Base-by-base conservation (phyloP, 768 basidiomycete genomes). In the Fistulinella prunicolor region DNA sequence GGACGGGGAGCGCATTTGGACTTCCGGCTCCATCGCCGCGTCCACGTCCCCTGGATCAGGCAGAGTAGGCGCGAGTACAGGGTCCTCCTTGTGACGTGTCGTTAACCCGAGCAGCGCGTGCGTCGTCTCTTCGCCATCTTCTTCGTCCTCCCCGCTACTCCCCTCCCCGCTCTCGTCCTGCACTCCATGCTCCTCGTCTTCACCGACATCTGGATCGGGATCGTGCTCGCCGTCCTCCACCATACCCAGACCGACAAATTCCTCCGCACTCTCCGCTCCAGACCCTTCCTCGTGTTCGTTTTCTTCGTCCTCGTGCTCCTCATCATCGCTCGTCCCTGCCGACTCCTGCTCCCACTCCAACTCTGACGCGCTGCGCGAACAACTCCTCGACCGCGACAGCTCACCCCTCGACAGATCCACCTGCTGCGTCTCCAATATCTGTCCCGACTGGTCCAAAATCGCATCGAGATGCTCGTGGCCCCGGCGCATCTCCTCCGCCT, bases 401-500 rank as follows among this genome's bases (percentile, higher is more conserved):
- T 76, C 79, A 8, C 73, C 75, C 42, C 76, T 74, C 1, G 71
- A 70, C 38, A 93, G 68, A 57, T 89, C 87, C 1, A 78, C 74
- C 38, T 87, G 83, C 59, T 95, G 94, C 2, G 89, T 86, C 59
- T 88, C 85, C 50, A 96, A 70, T 47, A 95, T 82, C 40, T 86
- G 83, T 0, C 89, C 89, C 29, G 91, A 94, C 59, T 94, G 87
- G 66, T 92, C 82, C 38, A 97, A 73, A 53, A 97, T 90, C 4
- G 86, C 89, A 64, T 94, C 89, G 19, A 97, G 76, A 67, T 96
- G 94, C 53, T 85, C 82, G 51, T 86, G 86, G 0, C 94, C 91
- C 6, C 83, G 75, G 26, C 81, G 76, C 53, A 82, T 76, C 64
- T 94, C 88, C 66, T 96, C 93, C 16, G 75, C 85, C 60, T 89